Percentiles rank a stretch among this genome's conserved stretches.
Evolutionary conservation across 2,329 filamentous ascomycete species (phyloP).

Genomic region (Cercospora citrullina): DNA sequence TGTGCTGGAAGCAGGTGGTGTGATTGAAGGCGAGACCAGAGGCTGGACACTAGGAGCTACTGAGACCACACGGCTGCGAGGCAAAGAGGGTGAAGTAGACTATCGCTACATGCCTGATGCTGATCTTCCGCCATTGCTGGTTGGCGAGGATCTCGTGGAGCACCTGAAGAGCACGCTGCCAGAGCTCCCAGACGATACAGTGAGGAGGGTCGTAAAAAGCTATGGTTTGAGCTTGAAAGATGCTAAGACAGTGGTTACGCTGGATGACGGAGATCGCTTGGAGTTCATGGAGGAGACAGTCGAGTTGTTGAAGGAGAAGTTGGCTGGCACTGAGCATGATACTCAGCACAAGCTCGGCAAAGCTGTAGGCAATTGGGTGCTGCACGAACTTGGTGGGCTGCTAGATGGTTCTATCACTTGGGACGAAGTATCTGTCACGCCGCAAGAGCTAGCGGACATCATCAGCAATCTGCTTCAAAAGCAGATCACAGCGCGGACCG

Average conservation of each 20-base stretch:
- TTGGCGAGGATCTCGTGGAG: conserved; percentile 68
- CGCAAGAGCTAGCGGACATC: conserved; percentile 47
- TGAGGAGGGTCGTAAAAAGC: conserved; percentile 55
- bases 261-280: conserved; percentile 76
- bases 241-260: conserved; percentile 72
- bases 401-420: conserved; percentile 44
- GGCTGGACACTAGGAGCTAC: conserved; percentile 87
- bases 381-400: conserved; percentile 55
- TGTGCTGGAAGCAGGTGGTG: conserved; percentile 72
- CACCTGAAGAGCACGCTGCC: conserved; percentile 66
- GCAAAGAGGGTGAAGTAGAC: conserved; percentile 95
- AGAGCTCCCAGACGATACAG: conserved; percentile 64
- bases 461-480: conserved; percentile 45
- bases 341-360: conserved; percentile 45
- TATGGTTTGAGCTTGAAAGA: conserved; percentile 78
- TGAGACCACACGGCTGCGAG: conserved; percentile 76
- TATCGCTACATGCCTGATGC: conserved; percentile 99
- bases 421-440: conserved; percentile 43
- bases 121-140: conserved; percentile 77
- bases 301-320: conserved; percentile 42
- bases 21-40: conserved; percentile 80
- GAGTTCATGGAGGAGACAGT: conserved; percentile 78
- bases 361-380: conserved; percentile 60
- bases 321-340: conserved; percentile 32
- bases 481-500: conserved; percentile 55